Conservation (phyloP, 2,329 filamentous ascomycete genomes). For the Bimuria novae-zelandiae region DNA sequence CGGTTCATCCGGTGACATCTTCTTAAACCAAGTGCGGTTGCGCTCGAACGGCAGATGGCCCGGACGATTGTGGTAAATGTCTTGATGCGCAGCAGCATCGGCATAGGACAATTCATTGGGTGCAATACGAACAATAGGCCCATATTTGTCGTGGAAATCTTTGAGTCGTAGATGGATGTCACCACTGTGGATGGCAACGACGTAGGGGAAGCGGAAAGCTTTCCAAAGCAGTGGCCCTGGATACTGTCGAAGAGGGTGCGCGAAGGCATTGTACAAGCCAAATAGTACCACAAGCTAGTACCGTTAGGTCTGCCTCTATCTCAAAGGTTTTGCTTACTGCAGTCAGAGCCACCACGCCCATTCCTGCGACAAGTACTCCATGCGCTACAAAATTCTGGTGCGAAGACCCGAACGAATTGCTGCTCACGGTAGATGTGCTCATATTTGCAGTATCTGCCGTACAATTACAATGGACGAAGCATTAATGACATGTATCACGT, state of each 20-base stretch:
- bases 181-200: constrained; percentile 32
- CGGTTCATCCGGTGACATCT: constrained; percentile 29
- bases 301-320: background rate
- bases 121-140: constrained; percentile 33
- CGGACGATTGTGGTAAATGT: constrained; percentile 33
- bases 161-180: constrained; percentile 29
- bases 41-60: constrained; percentile 28
- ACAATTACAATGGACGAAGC: too few species aligned
- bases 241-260: constrained; percentile 33
- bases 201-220: constrained; percentile 32
- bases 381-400: background rate
- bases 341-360: background rate
- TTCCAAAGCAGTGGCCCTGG: constrained; percentile 36
- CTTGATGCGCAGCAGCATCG: constrained; percentile 31
- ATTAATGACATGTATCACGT: too few species aligned
- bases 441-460: background rate
- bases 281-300: constrained; percentile 19
- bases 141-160: constrained; percentile 32
- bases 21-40: constrained; percentile 33
- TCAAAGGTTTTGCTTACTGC: background rate
- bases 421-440: background rate
- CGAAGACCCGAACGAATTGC: background rate
- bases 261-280: constrained; percentile 29
- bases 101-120: constrained; percentile 37
- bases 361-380: background rate